These are phyloP conservation scores for Protomyces arabidopsidicola DNA, from an alignment of 1,139 yeast species.

Conservation along the genomic window DNA sequence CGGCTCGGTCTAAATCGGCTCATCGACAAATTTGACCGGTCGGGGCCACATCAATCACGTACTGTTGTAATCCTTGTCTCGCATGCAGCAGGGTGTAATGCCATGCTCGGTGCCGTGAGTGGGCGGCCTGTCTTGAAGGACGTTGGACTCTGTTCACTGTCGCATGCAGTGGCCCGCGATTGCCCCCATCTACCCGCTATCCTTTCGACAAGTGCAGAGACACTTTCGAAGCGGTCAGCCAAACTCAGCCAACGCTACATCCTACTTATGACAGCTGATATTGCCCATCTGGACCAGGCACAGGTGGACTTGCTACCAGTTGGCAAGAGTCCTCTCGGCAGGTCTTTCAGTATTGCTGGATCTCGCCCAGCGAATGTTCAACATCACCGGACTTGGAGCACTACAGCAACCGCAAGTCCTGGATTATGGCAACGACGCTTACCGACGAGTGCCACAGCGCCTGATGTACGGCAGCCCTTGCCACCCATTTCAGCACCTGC, in stretches of 20 bases:
- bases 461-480: neutral
- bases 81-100: constrained; percentile 45
- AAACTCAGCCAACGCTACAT: neutral
- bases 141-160: constrained; percentile 39
- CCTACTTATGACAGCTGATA: neutral
- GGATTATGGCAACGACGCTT: neutral
- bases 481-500: neutral
- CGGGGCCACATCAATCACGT: constrained; percentile 21
- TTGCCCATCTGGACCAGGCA: neutral
- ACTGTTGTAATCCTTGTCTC: constrained; percentile 40
- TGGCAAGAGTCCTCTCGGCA: too few relatives aligned
- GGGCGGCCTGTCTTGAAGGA: constrained; percentile 39
- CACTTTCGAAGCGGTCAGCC: neutral
- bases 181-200: neutral
- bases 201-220: neutral
- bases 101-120: constrained; percentile 40
- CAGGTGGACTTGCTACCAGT: too few relatives aligned
- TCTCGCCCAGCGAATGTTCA: too few relatives aligned
- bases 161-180: constrained; percentile 34
- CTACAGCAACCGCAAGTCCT: neutral
- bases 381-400: neutral
- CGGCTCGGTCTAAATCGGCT: constrained; percentile 35
- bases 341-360: too few relatives aligned
- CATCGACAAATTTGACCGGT: constrained; percentile 35
- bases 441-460: neutral